Conservation (phyloP, 1,284 basidiomycete genomes). For the Cryptococcus sp. region DNA sequence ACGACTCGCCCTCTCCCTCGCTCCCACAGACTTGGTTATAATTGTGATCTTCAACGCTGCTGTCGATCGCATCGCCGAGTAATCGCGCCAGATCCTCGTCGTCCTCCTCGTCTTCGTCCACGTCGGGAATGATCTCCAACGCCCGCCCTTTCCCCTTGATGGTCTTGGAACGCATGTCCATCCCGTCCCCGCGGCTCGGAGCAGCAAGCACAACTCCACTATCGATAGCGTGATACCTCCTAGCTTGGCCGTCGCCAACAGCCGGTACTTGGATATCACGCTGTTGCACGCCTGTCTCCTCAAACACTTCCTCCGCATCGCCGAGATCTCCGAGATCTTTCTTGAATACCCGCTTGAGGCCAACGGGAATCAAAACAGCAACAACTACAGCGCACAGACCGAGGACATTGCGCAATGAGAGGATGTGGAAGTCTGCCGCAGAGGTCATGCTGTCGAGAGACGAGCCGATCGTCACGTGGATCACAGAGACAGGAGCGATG, state of each 20-base stretch:
- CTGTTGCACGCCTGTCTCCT: slow-evolving; percentile 13
- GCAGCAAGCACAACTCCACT: slow-evolving; percentile 41
- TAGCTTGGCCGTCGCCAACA: slow-evolving; percentile 26
- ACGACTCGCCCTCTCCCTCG: too few species aligned
- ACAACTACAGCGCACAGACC: slow-evolving; percentile 78
- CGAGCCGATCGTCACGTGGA: slow-evolving; percentile 93
- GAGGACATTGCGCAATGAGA: slow-evolving; percentile 84
- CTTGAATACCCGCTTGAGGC: slow-evolving; percentile 61
- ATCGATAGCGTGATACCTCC: slow-evolving; percentile 43
- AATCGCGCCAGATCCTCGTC: not conserved
- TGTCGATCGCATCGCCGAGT: not conserved
- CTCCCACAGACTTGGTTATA: too few species aligned
- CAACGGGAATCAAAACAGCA: slow-evolving; percentile 89
- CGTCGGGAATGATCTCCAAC: slow-evolving; percentile 31
- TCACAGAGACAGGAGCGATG: slow-evolving; percentile 86
- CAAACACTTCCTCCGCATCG: slow-evolving; percentile 40
- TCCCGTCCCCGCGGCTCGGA: slow-evolving; percentile 37
- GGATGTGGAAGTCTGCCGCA: slow-evolving; percentile 85
- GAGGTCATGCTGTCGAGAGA: slow-evolving; percentile 93
- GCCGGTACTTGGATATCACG: slow-evolving; percentile 25
- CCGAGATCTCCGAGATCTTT: slow-evolving; percentile 49
- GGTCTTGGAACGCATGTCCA: slow-evolving; percentile 8
- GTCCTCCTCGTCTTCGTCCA: slow-evolving; percentile 26
- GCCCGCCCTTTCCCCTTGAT: slow-evolving; percentile 34
- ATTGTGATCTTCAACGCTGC: not conserved